These are phyloP conservation scores for Multifurca ochricompacta DNA, from an alignment of 768 basidiomycete genomes.

Conservation along the genomic window DNA sequence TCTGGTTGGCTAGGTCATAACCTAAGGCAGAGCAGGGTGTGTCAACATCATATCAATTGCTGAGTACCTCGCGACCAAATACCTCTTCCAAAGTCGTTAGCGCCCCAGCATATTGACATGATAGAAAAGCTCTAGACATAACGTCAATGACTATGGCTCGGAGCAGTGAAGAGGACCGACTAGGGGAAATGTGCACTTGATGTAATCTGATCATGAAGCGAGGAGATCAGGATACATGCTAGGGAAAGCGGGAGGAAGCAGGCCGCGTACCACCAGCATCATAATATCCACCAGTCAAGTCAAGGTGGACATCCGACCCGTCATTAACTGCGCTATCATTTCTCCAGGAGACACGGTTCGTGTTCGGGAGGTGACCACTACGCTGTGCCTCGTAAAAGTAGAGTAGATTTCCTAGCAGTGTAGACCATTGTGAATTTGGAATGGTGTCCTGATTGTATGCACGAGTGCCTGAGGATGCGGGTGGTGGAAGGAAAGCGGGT, in stretches of 20 bases:
- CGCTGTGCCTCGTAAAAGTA: conserved; percentile 93
- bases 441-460: conserved; percentile 30
- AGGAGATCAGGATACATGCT: neutral
- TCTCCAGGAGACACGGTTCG: conserved; percentile 78
- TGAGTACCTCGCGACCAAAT: neutral
- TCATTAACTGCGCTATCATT: conserved; percentile 75
- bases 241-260: neutral
- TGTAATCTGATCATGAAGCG: conserved; percentile 51
- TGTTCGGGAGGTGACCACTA: conserved; percentile 60
- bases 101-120: conserved; percentile 88
- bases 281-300: conserved; percentile 84
- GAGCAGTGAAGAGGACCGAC: conserved; percentile 34
- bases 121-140: conserved; percentile 60
- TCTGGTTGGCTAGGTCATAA: conserved; percentile 81
- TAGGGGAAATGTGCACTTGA: conserved; percentile 82
- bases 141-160: conserved; percentile 3
- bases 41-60: neutral
- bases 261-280: conserved; percentile 73
- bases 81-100: conserved; percentile 77
- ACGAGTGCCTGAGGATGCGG: conserved; percentile 46
- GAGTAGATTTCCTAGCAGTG: conserved; percentile 67
- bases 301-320: conserved; percentile 62
- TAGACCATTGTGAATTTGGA: conserved; percentile 78
- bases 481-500: conserved; percentile 58
- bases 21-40: conserved; percentile 41